Evolutionary conservation across 768 basidiomycete genomes (phyloP).

Genomic region (Rhizopogon salebrosus): DNA sequence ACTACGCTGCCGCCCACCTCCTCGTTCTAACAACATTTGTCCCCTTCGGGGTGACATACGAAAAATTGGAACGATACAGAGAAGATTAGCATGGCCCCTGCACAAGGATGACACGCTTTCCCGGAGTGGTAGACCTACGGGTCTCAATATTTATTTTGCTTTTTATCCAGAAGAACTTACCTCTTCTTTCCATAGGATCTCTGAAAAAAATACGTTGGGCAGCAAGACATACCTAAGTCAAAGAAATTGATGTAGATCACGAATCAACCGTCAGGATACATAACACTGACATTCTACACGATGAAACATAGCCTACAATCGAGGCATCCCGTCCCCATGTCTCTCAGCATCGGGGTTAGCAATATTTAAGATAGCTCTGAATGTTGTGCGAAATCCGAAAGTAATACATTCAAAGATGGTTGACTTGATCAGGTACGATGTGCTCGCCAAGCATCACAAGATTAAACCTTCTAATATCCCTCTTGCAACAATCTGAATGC

Average conservation of each 20-base stretch:
- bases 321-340: no score
- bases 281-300: no score
- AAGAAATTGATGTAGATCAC: no score
- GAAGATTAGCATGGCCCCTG: conserved; percentile 99
- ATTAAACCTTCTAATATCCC: background rate
- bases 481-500: background rate
- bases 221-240: no score
- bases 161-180: background rate
- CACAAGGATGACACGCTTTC: conserved; percentile 99
- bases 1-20: conserved; percentile 1
- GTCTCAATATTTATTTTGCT: conserved; percentile 35
- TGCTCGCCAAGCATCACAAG: background rate
- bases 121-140: conserved; percentile 75
- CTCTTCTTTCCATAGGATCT: background rate
- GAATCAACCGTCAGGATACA: no score
- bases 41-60: conserved; percentile 92
- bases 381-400: no score
- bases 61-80: conserved; percentile 99
- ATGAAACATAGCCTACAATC: no score
- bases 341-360: no score
- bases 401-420: no score
- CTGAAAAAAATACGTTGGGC: no score
- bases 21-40: conserved; percentile 27
- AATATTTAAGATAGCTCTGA: no score
- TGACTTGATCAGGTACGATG: background rate